Conservation (phyloP, 495 filamentous ascomycete genomes). For the Parathielavia appendiculata region DNA sequence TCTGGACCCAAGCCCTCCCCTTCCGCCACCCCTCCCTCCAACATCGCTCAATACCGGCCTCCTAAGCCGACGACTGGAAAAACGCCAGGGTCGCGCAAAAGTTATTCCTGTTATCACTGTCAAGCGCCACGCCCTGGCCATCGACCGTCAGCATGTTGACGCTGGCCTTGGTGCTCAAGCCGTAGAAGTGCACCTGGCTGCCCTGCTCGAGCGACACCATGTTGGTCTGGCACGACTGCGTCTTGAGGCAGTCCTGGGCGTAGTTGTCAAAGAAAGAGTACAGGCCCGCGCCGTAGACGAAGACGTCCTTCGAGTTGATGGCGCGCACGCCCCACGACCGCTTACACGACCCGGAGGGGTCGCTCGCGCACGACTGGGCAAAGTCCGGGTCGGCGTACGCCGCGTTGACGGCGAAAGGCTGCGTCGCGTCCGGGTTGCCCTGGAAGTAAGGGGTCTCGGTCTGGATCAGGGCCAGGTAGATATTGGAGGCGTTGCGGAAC, state of each 20-base stretch:
- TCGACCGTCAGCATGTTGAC: conserved; percentile 74
- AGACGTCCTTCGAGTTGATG: conserved; percentile 59
- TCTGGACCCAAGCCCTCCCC: neutral
- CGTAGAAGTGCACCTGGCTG: conserved; percentile 62
- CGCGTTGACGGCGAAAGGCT: conserved; percentile 58
- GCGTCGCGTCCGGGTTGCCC: conserved; percentile 69
- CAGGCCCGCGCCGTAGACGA: conserved; percentile 71
- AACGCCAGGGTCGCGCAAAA: conserved; percentile 73
- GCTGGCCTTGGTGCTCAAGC: conserved; percentile 81
- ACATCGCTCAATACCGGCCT: neutral
- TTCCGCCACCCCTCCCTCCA: neutral
- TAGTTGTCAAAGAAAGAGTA: conserved; percentile 91
- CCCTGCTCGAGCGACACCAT: conserved; percentile 77
- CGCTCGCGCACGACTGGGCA: conserved; percentile 52
- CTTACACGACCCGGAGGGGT: conserved; percentile 54
- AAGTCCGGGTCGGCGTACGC: conserved; percentile 74
- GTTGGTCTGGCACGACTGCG: conserved; percentile 75
- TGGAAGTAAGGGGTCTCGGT: conserved; percentile 93
- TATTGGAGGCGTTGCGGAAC: conserved; percentile 68
- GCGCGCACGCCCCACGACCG: conserved; percentile 86
- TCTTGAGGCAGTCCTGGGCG: conserved; percentile 65
- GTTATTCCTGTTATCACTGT: conserved; percentile 62
- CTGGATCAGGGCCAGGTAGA: conserved; percentile 84
- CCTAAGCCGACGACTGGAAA: conserved; percentile 35
- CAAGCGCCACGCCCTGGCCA: conserved; percentile 49